Conservation (phyloP, 2,329 filamentous ascomycete species). For the Paecilomyces dactylethromorphus region DNA sequence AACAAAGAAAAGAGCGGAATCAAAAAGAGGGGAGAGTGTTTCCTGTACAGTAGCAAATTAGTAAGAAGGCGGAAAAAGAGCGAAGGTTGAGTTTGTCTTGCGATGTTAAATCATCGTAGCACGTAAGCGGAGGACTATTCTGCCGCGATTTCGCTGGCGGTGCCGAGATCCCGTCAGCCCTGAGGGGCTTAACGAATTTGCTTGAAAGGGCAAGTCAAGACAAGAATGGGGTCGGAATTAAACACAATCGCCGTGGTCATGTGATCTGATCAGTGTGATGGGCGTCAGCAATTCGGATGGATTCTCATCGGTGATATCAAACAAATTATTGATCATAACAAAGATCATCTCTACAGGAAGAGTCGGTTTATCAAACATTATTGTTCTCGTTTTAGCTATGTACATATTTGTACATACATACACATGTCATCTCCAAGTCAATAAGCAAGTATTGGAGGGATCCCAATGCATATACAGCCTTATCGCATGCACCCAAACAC, state of each 20-base stretch:
- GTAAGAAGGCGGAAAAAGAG: background rate
- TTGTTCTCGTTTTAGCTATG: background rate
- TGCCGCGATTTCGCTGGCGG: background rate
- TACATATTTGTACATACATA: background rate
- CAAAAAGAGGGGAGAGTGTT: conserved; percentile 1
- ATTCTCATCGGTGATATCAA: too few species aligned
- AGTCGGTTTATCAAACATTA: too few species aligned
- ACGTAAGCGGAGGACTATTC: background rate
- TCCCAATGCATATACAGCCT: background rate
- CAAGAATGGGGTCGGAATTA: too few species aligned
- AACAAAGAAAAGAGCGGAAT: background rate
- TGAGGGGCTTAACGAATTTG: too few species aligned
- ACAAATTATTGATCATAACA: too few species aligned
- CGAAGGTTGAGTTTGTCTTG: background rate
- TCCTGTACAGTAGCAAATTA: background rate
- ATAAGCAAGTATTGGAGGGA: background rate
- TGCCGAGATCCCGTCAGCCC: background rate
- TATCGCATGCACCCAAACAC: background rate
- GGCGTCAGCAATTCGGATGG: too few species aligned
- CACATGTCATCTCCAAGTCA: background rate
- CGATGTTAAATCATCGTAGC: background rate
- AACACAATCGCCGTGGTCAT: too few species aligned
- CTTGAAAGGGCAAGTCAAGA: too few species aligned
- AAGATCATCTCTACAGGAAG: too few species aligned
- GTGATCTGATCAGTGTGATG: too few species aligned